These are phyloP conservation scores for Eimeria falciformis DNA, from an alignment of 169 alveolate genomes.

Conservation along the genomic window DNA sequence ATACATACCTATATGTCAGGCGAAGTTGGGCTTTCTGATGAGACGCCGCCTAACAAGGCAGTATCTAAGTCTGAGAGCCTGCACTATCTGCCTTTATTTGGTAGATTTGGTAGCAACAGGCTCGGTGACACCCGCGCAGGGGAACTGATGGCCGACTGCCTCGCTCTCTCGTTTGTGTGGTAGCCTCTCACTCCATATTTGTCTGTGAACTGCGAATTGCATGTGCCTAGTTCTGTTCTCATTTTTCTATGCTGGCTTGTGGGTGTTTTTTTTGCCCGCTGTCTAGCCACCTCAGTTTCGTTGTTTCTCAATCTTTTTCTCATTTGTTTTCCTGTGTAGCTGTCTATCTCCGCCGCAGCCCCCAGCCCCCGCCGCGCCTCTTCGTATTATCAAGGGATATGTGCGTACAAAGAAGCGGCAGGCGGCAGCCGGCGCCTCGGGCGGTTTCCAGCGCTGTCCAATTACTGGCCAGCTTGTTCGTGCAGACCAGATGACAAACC, in stretches of 20 bases:
- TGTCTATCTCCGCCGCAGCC: slow-evolving; percentile 1
- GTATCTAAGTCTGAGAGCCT: slow-evolving; percentile 22
- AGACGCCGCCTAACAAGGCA: slow-evolving; percentile 34
- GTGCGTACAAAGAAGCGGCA: slow-evolving; percentile 82
- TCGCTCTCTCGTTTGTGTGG: neutral
- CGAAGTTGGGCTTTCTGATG: slow-evolving; percentile 2
- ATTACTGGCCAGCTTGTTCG: slow-evolving; percentile 95
- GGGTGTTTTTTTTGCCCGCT: neutral
- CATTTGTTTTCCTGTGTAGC: neutral
- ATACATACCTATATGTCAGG: neutral
- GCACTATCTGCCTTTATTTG: neutral
- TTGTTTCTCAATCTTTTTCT: neutral
- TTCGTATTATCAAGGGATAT: slow-evolving; percentile 88
- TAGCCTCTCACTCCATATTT: neutral
- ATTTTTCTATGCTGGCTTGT: neutral
- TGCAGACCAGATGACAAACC: slow-evolving; percentile 94
- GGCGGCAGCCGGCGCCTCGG: slow-evolving; percentile 78
- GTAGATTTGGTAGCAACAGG: neutral
- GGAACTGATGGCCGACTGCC: slow-evolving; percentile 32
- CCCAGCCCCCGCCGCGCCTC: slow-evolving; percentile 83
- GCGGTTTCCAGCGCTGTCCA: slow-evolving; percentile 94
- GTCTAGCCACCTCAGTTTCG: neutral
- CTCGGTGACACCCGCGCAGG: slow-evolving; percentile 68
- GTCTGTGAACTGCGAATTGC: neutral
- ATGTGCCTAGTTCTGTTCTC: neutral